phyloP scores from a whole-genome alignment of 257 asterid species.

The Handroanthus guayacan region DNA sequence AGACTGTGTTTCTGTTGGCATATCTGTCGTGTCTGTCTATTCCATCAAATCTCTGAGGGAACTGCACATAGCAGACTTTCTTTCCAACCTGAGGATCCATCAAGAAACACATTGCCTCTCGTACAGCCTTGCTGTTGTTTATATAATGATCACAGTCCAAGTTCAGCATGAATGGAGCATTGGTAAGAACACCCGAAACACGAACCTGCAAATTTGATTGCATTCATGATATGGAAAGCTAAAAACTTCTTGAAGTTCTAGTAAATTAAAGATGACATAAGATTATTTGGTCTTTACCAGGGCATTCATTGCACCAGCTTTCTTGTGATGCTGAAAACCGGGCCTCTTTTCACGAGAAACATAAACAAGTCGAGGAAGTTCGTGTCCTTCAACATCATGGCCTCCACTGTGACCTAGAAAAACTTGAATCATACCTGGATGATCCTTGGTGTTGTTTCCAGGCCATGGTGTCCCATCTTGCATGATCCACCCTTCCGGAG shows the following conservation, averaged over 20 bases:
- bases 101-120: conserved; percentile 86
- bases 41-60: conserved; percentile 84
- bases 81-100: conserved; percentile 79
- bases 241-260: neutral
- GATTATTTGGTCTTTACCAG: conserved; percentile 54
- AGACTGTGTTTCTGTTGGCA: conserved; percentile 83
- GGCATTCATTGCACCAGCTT: conserved; percentile 85
- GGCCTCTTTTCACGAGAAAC: conserved; percentile 90
- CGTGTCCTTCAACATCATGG: conserved; percentile 71
- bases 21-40: conserved; percentile 77
- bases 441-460: conserved; percentile 76
- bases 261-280: conserved; percentile 13
- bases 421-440: conserved; percentile 86
- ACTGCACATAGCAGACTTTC: conserved; percentile 80
- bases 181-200: conserved; percentile 80
- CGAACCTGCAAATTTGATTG: conserved; percentile 57
- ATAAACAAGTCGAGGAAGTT: conserved; percentile 78
- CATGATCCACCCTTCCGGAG: conserved; percentile 90
- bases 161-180: conserved; percentile 85
- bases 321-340: conserved; percentile 82
- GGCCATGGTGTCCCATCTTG: conserved; percentile 90
- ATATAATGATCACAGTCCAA: conserved; percentile 84
- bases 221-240: conserved; percentile 15
- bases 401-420: conserved; percentile 81
- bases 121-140: conserved; percentile 78